Percentiles rank a stretch among this genome's conserved stretches.
These are phyloP conservation scores for Xylariaceae sp. DNA, from an alignment of 2,329 filamentous ascomycete species.

Conservation along the genomic window DNA sequence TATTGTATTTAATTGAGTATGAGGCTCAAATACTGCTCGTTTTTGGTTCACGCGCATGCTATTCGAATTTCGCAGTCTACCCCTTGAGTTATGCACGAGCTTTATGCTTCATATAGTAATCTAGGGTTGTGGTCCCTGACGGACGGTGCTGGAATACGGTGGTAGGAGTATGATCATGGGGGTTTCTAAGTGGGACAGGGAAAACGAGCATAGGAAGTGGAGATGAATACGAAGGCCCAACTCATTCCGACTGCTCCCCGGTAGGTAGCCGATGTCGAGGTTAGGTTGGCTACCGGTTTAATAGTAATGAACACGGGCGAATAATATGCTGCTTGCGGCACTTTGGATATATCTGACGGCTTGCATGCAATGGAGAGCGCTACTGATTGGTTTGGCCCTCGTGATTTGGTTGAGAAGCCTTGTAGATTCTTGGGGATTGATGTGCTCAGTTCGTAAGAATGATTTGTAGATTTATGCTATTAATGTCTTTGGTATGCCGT, in stretches of 20 bases:
- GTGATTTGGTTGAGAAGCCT: too few relatives aligned
- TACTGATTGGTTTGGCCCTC: too few relatives aligned
- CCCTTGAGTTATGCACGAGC: slow-evolving; percentile 10
- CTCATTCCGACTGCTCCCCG: background rate
- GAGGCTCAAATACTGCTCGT: slow-evolving; percentile 7
- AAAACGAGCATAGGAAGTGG: slow-evolving; percentile 6
- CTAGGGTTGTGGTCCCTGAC: background rate
- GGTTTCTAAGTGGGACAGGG: slow-evolving; percentile 1
- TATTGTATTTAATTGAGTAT: slow-evolving; percentile 20
- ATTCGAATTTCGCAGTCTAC: slow-evolving; percentile 3
- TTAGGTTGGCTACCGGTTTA: background rate
- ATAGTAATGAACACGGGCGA: too few relatives aligned
- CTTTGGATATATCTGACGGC: too few relatives aligned
- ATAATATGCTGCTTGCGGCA: too few relatives aligned
- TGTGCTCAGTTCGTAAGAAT: too few relatives aligned
- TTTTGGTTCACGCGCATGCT: slow-evolving; percentile 11
- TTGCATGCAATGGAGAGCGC: too few relatives aligned
- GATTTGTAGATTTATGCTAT: too few relatives aligned
- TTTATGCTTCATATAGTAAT: slow-evolving; percentile 10
- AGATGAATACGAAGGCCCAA: background rate
- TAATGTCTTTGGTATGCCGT: too few relatives aligned
- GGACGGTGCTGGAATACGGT: background rate
- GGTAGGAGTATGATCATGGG: background rate
- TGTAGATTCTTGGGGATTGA: too few relatives aligned
- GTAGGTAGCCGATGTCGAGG: background rate